Base-by-base conservation (phyloP, 2,329 filamentous ascomycete species). In the Verticillium albo-atrum region DNA sequence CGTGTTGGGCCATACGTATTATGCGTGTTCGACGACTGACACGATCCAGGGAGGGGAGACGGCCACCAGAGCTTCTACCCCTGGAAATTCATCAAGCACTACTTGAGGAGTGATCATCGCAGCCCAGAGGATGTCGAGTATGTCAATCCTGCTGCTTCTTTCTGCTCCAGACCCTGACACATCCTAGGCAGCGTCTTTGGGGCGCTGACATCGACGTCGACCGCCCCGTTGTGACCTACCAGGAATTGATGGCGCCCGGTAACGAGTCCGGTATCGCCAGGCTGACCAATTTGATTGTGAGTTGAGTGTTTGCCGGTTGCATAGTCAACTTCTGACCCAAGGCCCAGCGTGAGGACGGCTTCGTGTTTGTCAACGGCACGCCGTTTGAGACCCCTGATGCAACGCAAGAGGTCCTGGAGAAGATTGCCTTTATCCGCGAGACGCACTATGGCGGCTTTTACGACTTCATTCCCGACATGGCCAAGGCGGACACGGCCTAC, bases 401-500 rank as follows among this genome's bases (percentile, higher is more conserved):
- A 6, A 97, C 93, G 0, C 75, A 94, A 72, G 71, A 77, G n/a
- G 79, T 97, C 1, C 79, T 98, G 2, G 83, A 91, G 68, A 85
- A 87, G 58, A 96, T 99, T 63, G 86, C 92, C 0, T 94, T 94
- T 64, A 93, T 98, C 67, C 86, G 93, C 20, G 82, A 89, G 62
- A 99, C 95, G 0, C 95, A 98, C 71, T 99, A 98, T 73, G 94
- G 91, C 77, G 85, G 76, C 61, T 82, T 83, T 69, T 85, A 84
- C 68, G 94, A 97, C 74, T 98, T 98, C 73, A 90, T 91, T 1
- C 89, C 93, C 5, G 90, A 97, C 72, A 83, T 97, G 26, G 89
- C 91, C 28, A 89, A 89, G 69, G 93, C 93, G 64, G 92, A 97
- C 69, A 96, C 91, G 2, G 92, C 92, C 3, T 99, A 98, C 76